phyloP scores from a whole-genome alignment of 2,329 filamentous ascomycete species.

The Ophiocordyceps australis region DNA sequence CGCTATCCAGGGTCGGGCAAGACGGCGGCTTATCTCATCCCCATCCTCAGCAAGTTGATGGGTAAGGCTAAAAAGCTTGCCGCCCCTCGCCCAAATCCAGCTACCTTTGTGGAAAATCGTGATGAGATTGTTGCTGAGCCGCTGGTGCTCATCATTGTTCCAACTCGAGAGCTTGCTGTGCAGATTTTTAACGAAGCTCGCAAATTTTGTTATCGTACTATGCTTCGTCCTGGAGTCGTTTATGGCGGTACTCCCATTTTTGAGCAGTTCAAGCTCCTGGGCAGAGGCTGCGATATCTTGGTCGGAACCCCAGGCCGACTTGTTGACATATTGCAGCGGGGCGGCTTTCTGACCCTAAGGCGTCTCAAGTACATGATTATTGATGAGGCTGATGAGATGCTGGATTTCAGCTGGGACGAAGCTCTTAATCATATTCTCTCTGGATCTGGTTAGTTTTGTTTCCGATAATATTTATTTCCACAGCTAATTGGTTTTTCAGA shows the following conservation, averaged over 20 bases:
- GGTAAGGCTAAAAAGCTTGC: constrained; percentile 84
- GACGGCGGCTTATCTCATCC: constrained; percentile 82
- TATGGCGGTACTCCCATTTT: constrained; percentile 69
- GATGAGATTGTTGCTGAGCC: constrained; percentile 58
- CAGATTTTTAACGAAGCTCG: constrained; percentile 94
- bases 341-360: constrained; percentile 48
- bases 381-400: constrained; percentile 90
- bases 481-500: constrained; percentile 24
- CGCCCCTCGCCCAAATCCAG: constrained; percentile 53
- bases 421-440: constrained; percentile 60
- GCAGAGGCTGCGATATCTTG: constrained; percentile 74
- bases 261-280: constrained; percentile 55
- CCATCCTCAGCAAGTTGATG: constrained; percentile 81
- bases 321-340: constrained; percentile 62
- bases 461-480: too few species aligned
- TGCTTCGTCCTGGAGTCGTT: constrained; percentile 77
- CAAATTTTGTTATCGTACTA: constrained; percentile 83
- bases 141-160: constrained; percentile 67
- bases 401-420: constrained; percentile 60
- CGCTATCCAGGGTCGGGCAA: constrained; percentile 65
- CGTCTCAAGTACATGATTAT: constrained; percentile 71
- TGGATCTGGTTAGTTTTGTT: constrained; percentile 50
- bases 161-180: constrained; percentile 76
- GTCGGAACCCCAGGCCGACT: constrained; percentile 80
- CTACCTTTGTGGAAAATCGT: constrained; percentile 28